Evolutionary conservation across 495 filamentous ascomycete genomes (phyloP).

Genomic region (Evansstolkia leycettana): DNA sequence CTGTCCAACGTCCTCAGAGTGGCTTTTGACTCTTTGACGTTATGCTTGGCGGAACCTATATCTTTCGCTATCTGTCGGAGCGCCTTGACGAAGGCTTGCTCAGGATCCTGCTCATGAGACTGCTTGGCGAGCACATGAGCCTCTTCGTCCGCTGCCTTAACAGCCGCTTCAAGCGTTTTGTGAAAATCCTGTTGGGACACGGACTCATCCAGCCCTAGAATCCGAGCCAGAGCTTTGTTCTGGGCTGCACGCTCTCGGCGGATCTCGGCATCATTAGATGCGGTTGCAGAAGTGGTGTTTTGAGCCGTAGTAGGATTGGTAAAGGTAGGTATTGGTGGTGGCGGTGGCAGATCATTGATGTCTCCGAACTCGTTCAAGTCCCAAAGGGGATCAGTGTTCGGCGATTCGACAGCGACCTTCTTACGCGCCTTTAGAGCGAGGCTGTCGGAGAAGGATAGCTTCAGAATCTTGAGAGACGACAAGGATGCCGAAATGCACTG

Average conservation of each 20-base stretch:
- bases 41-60: conserved; percentile 1
- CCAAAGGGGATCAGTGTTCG: no score
- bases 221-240: conserved; percentile 39
- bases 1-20: conserved; percentile 21
- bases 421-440: conserved; percentile 40
- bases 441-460: conserved; percentile 43
- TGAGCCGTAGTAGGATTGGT: no score
- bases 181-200: conserved; percentile 10
- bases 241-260: conserved; percentile 39
- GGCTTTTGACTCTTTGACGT: conserved; percentile 9
- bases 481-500: conserved; percentile 38
- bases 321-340: no score
- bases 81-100: conserved; percentile 26
- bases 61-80: conserved; percentile 24
- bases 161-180: conserved; percentile 13
- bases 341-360: no score
- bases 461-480: conserved; percentile 36
- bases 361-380: no score
- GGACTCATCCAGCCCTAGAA: conserved; percentile 36
- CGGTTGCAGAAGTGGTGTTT: no score
- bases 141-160: conserved; percentile 13
- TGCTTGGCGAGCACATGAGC: conserved; percentile 3
- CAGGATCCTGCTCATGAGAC: conserved; percentile 13
- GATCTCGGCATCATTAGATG: conserved; percentile 12
- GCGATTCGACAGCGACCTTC: no score